These are phyloP conservation scores for Quercus mongolica DNA, from an alignment of 306 rosid species.

Conservation along the genomic window DNA sequence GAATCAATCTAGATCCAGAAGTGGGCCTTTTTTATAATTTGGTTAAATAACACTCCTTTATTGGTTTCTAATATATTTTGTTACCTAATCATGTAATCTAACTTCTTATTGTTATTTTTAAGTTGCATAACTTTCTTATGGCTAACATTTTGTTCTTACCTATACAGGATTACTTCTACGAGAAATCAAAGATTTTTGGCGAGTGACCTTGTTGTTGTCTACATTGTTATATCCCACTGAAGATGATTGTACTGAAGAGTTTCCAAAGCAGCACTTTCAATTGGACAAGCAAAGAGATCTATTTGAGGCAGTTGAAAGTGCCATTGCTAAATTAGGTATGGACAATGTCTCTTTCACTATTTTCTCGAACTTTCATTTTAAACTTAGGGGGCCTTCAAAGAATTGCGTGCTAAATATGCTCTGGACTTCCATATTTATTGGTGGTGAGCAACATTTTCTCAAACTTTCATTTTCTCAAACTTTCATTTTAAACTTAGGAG, in stretches of 20 bases:
- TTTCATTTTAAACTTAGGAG: too few relatives aligned
- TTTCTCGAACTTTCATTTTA: neutral
- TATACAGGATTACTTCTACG: slow-evolving; percentile 67
- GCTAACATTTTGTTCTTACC: slow-evolving; percentile 3
- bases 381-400: neutral
- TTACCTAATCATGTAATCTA: neutral
- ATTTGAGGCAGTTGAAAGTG: slow-evolving; percentile 49
- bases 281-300: slow-evolving; percentile 42
- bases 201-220: slow-evolving; percentile 72
- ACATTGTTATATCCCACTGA: slow-evolving; percentile 48
- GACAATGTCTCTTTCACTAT: neutral
- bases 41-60: neutral
- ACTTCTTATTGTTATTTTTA: neutral
- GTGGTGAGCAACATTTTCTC: neutral
- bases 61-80: neutral
- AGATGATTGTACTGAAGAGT: slow-evolving; percentile 32
- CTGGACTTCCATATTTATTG: neutral
- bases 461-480: too few relatives aligned
- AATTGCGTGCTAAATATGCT: neutral
- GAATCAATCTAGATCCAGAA: neutral
- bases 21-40: neutral
- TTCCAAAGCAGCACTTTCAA: slow-evolving; percentile 27
- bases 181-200: slow-evolving; percentile 81
- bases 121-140: neutral
- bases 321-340: slow-evolving; percentile 65